Conservation (phyloP, 129 eudicot species). For the Pseudognaphalium luteoalbum region DNA sequence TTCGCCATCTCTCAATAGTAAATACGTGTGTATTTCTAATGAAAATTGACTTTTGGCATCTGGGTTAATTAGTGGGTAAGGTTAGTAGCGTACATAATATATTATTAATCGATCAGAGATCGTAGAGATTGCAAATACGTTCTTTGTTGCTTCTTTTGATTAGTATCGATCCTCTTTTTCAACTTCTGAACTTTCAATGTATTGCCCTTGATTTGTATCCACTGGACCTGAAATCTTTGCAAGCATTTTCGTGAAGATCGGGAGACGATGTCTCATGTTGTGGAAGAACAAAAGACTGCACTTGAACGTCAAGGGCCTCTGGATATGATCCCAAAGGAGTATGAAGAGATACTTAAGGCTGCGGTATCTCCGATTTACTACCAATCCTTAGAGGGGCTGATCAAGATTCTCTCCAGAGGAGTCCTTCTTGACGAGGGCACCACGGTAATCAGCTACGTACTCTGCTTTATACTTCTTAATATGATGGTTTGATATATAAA, state of each 20-base stretch:
- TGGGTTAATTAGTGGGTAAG: no score
- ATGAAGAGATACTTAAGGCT: background rate
- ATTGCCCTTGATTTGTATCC: background rate
- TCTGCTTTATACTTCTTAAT: no score
- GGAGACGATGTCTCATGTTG: slow-evolving; percentile 11
- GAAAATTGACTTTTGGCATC: no score
- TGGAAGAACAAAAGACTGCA: slow-evolving; percentile 12
- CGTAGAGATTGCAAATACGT: no score
- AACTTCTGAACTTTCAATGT: no score
- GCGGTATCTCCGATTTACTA: background rate
- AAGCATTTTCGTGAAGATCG: slow-evolving; percentile 10
- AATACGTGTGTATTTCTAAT: no score
- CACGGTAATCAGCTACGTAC: background rate
- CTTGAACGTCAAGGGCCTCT: background rate
- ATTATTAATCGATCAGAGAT: no score
- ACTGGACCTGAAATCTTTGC: slow-evolving; percentile 10
- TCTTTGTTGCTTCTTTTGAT: no score
- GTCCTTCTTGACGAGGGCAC: background rate
- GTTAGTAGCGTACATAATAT: no score
- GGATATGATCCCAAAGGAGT: background rate
- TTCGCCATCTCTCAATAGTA: no score
- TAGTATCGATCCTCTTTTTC: no score
- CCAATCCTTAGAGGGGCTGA: background rate
- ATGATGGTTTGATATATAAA: no score
- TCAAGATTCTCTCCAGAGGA: background rate